These are phyloP conservation scores for Neurospora africana DNA, from an alignment of 495 filamentous ascomycete species.

Conservation along the genomic window DNA sequence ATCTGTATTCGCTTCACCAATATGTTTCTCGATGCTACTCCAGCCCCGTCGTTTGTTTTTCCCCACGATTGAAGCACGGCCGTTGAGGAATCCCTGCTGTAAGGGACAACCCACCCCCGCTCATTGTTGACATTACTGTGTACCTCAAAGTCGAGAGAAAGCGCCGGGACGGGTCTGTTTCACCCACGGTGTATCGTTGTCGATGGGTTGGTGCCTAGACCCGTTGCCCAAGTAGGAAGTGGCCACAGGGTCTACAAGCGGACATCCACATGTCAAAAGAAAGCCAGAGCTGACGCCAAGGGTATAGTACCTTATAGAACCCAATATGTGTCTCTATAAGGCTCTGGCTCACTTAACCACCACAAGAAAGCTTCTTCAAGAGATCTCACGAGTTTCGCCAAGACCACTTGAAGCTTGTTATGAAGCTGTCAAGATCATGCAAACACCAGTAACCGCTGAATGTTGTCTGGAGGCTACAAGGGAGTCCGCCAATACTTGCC, in stretches of 20 bases:
- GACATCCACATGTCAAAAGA: neutral
- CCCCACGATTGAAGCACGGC: neutral
- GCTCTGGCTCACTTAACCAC: neutral
- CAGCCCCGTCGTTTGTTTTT: neutral
- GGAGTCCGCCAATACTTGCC: neutral
- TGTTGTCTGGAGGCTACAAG: neutral
- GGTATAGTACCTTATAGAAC: neutral
- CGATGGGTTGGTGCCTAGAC: neutral
- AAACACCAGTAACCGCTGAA: neutral
- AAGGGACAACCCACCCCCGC: neutral
- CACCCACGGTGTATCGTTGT: neutral
- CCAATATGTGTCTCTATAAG: neutral
- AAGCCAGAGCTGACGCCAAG: neutral
- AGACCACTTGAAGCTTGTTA: neutral
- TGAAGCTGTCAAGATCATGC: neutral
- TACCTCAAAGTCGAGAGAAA: neutral
- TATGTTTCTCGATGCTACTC: neutral
- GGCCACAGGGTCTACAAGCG: neutral
- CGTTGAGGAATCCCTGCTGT: neutral
- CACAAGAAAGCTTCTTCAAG: neutral
- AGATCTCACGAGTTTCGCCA: neutral
- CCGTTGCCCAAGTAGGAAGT: neutral
- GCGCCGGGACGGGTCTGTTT: conserved; percentile 9
- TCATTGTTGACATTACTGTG: neutral
- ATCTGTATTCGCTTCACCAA: neutral